These are phyloP conservation scores for Dacryopinax spathularia DNA, from an alignment of 768 basidiomycete species.

Conservation along the genomic window DNA sequence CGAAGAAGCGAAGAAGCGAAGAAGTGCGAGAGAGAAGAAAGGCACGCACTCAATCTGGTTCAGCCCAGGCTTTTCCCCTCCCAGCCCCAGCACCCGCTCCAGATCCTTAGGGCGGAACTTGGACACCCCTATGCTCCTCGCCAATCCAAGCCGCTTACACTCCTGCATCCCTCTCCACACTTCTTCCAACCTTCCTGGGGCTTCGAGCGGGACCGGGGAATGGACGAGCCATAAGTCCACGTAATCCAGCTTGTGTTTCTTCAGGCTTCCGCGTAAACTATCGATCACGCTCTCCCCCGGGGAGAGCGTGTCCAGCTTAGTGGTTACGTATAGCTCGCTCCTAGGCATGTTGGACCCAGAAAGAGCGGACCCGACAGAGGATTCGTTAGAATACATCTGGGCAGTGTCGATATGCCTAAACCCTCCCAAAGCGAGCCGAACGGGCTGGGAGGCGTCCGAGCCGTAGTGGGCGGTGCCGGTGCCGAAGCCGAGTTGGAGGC, in stretches of 20 bases:
- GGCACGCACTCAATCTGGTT: conserved; percentile 42
- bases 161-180: conserved; percentile 52
- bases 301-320: conserved; percentile 31
- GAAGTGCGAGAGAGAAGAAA: too few relatives aligned
- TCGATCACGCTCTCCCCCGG: conserved; percentile 35
- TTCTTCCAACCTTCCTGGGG: conserved; percentile 31
- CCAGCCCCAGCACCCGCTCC: conserved; percentile 52
- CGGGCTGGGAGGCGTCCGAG: conserved; percentile 2
- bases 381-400: conserved; percentile 45
- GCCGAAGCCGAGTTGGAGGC: conserved; percentile 3
- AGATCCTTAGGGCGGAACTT: conserved; percentile 59
- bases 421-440: conserved; percentile 39
- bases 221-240: conserved; percentile 58
- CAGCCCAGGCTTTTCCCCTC: conserved; percentile 59
- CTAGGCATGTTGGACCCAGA: conserved; percentile 8
- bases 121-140: conserved; percentile 50
- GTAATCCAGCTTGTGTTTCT: conserved; percentile 38
- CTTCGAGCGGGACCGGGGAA: conserved; percentile 20
- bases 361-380: conserved; percentile 37
- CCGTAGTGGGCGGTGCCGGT: conserved; percentile 8
- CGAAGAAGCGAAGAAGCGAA: too few relatives aligned
- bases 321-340: conserved; percentile 42
- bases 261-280: conserved; percentile 38
- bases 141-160: conserved; percentile 33
- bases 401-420: conserved; percentile 54